These are phyloP conservation scores for Davidsoniella australis DNA, from an alignment of 2,329 filamentous ascomycete species.

Conservation along the genomic window DNA sequence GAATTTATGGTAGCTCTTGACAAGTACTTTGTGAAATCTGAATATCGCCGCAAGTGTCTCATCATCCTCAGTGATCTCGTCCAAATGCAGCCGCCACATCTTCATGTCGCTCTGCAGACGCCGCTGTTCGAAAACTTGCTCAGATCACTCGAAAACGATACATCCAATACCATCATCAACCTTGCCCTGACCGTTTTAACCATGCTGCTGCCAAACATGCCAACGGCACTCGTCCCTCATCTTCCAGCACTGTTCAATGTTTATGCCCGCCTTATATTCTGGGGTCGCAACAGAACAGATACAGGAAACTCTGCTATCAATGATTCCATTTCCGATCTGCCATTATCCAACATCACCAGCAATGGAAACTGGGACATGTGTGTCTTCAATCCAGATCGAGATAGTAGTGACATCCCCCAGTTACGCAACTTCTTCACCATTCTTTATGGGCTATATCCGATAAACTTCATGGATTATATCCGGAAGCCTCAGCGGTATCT, in stretches of 20 bases:
- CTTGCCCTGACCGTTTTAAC: conserved; percentile 57
- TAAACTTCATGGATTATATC: conserved; percentile 77
- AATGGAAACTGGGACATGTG: conserved; percentile 46
- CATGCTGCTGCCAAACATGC: conserved; percentile 72
- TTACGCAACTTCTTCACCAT: conserved; percentile 64
- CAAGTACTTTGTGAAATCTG: conserved; percentile 44
- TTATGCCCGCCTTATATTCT: conserved; percentile 64
- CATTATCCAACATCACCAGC: conserved; percentile 14
- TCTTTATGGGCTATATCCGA: conserved; percentile 65
- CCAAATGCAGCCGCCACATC: conserved; percentile 59
- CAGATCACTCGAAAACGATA: conserved; percentile 59
- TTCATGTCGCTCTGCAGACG: conserved; percentile 57
- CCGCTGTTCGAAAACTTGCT: conserved; percentile 54
- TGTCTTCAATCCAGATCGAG: conserved; percentile 41
- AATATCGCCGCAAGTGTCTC: conserved; percentile 46
- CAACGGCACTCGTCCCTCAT: conserved; percentile 49
- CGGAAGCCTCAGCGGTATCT: conserved; percentile 66
- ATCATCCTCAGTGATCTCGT: conserved; percentile 57
- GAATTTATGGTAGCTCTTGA: conserved; percentile 51
- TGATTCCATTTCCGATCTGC: conserved; percentile 10
- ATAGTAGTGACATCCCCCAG: conserved; percentile 46
- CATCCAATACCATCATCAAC: conserved; percentile 60
- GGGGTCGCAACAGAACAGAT: conserved; percentile 40
- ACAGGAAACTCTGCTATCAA: conserved; percentile 24
- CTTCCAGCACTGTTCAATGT: conserved; percentile 65